Evolutionary conservation across 75 land plant species (phyloP).

Genomic region (Chamaecyparis obtusa): DNA sequence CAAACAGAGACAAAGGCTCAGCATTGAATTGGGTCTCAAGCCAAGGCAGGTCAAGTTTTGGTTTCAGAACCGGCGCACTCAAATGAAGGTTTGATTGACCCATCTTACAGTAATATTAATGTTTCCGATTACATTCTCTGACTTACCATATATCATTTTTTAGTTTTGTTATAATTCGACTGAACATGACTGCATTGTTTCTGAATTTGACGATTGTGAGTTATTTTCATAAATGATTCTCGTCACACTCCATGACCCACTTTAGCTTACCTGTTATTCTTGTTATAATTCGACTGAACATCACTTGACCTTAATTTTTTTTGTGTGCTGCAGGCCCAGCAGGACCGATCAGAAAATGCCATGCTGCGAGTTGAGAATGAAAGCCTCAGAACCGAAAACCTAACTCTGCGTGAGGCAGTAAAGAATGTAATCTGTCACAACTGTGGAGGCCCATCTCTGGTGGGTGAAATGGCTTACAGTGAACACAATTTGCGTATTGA

Average conservation of each 20-base stretch:
- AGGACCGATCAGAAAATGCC: constrained; percentile 63
- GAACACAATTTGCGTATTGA: constrained; percentile 85
- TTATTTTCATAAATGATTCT: too few species aligned
- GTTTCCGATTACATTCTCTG: too few species aligned
- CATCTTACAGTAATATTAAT: too few species aligned
- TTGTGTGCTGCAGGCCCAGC: constrained; percentile 49
- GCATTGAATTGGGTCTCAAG: constrained; percentile 38
- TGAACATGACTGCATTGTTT: too few species aligned
- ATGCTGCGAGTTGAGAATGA: constrained; percentile 72
- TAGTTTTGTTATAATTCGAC: too few species aligned
- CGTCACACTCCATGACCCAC: not conserved
- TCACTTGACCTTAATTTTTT: not conserved
- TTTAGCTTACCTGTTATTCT: not conserved
- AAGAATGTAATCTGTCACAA: constrained; percentile 52
- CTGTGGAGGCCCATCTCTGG: constrained; percentile 67
- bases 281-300: not conserved
- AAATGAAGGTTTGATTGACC: constrained; percentile 38
- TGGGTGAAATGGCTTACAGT: constrained; percentile 67
- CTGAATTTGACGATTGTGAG: too few species aligned
- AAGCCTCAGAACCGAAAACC: constrained; percentile 60
- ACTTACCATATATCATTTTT: too few species aligned
- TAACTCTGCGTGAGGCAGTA: constrained; percentile 48
- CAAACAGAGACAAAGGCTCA: constrained; percentile 53
- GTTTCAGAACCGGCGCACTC: constrained; percentile 60
- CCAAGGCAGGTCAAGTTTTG: constrained; percentile 62